Conservation (phyloP, 495 filamentous ascomycete species). For the Penicillium daleae region DNA sequence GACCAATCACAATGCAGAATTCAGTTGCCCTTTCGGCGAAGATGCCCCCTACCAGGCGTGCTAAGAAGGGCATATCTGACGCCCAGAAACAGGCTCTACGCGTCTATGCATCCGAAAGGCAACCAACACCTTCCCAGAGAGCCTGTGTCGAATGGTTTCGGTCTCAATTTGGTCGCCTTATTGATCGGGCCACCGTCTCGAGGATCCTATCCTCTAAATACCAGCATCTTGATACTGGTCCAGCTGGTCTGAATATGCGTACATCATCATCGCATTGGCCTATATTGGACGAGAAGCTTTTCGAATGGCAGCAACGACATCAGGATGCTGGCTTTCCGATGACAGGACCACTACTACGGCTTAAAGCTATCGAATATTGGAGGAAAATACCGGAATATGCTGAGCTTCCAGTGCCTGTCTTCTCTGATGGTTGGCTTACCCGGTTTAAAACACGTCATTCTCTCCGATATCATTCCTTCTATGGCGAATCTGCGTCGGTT, state of each 20-base stretch:
- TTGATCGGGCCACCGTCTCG: constrained; percentile 11
- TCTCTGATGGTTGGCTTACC: constrained; percentile 19
- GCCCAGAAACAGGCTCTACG: constrained; percentile 16
- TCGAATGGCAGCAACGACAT: constrained; percentile 10
- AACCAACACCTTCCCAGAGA: constrained; percentile 5
- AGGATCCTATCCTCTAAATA: constrained; percentile 18
- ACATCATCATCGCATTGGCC: constrained; percentile 10
- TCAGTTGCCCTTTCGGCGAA: constrained; percentile 6
- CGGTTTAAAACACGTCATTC: constrained; percentile 16
- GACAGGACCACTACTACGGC: constrained; percentile 12
- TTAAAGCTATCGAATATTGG: constrained; percentile 15
- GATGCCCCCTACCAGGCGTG: constrained; percentile 7
- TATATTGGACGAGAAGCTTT: constrained; percentile 15
- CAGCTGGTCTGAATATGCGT: constrained; percentile 9
- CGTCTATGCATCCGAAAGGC: constrained; percentile 10
- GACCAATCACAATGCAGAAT: constrained; percentile 14
- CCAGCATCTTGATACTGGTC: constrained; percentile 17
- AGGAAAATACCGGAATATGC: constrained; percentile 15
- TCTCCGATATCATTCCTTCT: constrained; percentile 12
- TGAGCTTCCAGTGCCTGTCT: constrained; percentile 9
- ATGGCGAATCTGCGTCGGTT: constrained; percentile 18
- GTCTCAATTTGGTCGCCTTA: constrained; percentile 10
- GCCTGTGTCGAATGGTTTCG: constrained; percentile 17
- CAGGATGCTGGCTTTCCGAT: constrained; percentile 9
- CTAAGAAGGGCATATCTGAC: constrained; percentile 13